These are phyloP conservation scores for Eudorina sp. DNA, from an alignment of 139 green algal species.

Conservation along the genomic window DNA sequence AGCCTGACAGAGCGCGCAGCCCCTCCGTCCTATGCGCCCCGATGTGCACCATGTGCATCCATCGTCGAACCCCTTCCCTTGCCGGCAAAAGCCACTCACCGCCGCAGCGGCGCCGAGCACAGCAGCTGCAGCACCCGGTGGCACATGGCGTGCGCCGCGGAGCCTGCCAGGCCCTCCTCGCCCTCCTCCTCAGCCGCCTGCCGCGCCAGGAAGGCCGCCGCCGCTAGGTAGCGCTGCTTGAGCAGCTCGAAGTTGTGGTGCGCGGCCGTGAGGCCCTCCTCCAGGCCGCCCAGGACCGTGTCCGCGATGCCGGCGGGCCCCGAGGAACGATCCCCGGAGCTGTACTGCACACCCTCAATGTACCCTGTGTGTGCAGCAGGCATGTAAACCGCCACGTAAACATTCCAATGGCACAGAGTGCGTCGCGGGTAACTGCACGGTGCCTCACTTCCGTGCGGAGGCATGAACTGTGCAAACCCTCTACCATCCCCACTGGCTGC, in stretches of 20 bases:
- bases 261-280: conserved; percentile 25
- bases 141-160: conserved; percentile 19
- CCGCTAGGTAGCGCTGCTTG: conserved; percentile 57
- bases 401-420: no score
- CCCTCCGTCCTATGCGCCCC: no score
- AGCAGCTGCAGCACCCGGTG: conserved; percentile 50
- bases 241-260: conserved; percentile 23
- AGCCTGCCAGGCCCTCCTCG: conserved; percentile 35
- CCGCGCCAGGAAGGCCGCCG: conserved; percentile 65
- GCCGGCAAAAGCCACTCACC: no score
- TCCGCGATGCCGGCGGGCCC: neutral
- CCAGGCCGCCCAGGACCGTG: neutral
- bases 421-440: no score
- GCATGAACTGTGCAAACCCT: no score
- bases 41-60: no score
- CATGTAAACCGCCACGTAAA: no score
- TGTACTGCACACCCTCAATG: conserved; percentile 23
- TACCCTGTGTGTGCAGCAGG: conserved; percentile 1
- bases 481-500: no score
- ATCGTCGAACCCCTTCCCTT: no score
- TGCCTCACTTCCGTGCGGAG: no score
- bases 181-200: conserved; percentile 42
- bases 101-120: conserved; percentile 43
- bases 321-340: neutral
- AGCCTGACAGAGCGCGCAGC: no score